A percentile compares a stretch with the other conserved stretches of the same genome.
Conservation (phyloP, 345 rosid species). For the Pelargonium nanum region DNA sequence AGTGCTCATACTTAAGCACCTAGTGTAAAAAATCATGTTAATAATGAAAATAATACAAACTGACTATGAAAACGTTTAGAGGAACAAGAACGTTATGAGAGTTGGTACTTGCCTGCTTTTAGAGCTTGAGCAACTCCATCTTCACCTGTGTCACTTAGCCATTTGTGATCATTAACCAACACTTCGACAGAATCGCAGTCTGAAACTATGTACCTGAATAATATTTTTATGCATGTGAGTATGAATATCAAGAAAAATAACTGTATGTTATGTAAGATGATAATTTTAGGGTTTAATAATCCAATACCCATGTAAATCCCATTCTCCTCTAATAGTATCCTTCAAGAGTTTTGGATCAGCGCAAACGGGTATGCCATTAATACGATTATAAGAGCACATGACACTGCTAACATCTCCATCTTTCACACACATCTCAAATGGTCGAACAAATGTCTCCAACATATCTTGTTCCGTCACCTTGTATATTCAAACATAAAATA, state of each 20-base stretch:
- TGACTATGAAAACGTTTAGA: too few relatives aligned
- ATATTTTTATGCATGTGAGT: too few relatives aligned
- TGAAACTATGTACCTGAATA: slow-evolving; percentile 45
- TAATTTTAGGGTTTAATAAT: too few relatives aligned
- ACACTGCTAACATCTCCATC: slow-evolving; percentile 43
- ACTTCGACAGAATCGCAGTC: slow-evolving; percentile 47
- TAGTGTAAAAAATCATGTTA: too few relatives aligned
- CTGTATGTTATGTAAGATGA: too few relatives aligned
- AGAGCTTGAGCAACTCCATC: slow-evolving; percentile 44
- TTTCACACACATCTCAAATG: slow-evolving; percentile 36
- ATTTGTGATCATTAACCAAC: slow-evolving; percentile 32
- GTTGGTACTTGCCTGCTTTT: too few relatives aligned
- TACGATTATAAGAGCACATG: slow-evolving; percentile 39
- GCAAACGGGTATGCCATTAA: slow-evolving; percentile 37
- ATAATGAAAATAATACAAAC: too few relatives aligned
- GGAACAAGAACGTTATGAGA: too few relatives aligned
- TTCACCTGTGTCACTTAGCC: slow-evolving; percentile 33
- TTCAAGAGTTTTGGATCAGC: slow-evolving; percentile 31
- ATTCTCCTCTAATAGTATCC: slow-evolving; percentile 28
- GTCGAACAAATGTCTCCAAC: slow-evolving; percentile 23
- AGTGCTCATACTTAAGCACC: too few relatives aligned
- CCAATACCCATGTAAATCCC: slow-evolving; percentile 46
- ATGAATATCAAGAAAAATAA: too few relatives aligned
- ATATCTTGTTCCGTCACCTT: slow-evolving; percentile 31
- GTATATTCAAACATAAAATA: too few relatives aligned